Percentiles rank a stretch among this genome's conserved stretches.
Conservation (phyloP, 768 basidiomycete species). For the Hygrophorus russula region DNA sequence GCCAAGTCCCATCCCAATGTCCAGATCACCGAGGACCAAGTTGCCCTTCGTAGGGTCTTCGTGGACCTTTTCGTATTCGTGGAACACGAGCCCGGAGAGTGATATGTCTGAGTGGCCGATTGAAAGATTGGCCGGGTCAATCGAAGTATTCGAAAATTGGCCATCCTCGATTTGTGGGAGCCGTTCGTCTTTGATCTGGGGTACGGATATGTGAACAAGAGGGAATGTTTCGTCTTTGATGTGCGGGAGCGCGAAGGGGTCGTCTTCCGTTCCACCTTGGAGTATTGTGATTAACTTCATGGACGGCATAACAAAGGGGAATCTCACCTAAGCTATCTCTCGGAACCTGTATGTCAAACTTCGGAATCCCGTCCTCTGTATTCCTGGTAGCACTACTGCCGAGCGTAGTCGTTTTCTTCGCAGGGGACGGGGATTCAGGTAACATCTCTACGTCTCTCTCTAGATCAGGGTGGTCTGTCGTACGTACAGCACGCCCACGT, state of each 20-base stretch:
- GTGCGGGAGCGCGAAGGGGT: conserved; percentile 11
- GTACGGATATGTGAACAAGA: not conserved
- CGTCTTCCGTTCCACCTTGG: conserved; percentile 6
- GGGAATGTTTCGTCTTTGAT: conserved; percentile 14
- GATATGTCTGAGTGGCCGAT: conserved; percentile 12
- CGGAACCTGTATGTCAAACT: conserved; percentile 12
- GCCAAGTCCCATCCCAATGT: no score
- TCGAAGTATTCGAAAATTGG: conserved; percentile 8
- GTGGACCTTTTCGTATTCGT: not conserved
- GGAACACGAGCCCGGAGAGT: not conserved
- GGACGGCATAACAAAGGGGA: conserved; percentile 2
- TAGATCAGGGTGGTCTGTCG: conserved; percentile 12
- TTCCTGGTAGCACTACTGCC: conserved; percentile 2
- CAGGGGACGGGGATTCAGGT: conserved; percentile 26
- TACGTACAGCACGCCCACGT: conserved; percentile 17
- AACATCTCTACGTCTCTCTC: conserved; percentile 20
- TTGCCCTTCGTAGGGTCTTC: not conserved
- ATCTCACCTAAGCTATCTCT: conserved; percentile 8
- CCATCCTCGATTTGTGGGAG: conserved; percentile 10
- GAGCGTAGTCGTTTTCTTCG: conserved; percentile 15
- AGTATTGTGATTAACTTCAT: conserved; percentile 5
- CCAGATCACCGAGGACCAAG: no score
- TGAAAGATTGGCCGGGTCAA: conserved; percentile 17
- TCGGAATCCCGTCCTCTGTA: conserved; percentile 21
- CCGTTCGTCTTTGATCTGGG: conserved; percentile 16